Evolutionary conservation across 345 rosid genomes (phyloP).

Genomic region (Citrus unshiu): DNA sequence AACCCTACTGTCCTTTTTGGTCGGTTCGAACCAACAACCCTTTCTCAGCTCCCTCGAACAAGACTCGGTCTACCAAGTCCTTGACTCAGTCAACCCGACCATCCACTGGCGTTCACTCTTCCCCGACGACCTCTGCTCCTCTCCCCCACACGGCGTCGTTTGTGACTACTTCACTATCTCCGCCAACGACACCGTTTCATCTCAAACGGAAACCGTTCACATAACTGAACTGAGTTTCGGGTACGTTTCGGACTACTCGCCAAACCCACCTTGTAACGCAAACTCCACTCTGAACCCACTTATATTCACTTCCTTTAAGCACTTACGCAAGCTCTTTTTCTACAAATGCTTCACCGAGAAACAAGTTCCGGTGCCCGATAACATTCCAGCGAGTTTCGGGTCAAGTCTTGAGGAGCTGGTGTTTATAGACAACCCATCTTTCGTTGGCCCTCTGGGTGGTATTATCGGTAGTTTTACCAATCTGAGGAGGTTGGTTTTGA

Average conservation of each 20-base stretch:
- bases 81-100: conserved; percentile 46
- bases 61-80: conserved; percentile 47
- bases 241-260: conserved; percentile 51
- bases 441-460: conserved; percentile 36
- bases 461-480: conserved; percentile 37
- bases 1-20: conserved; percentile 10
- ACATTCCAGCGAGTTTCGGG: conserved; percentile 31
- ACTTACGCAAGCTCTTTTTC: conserved; percentile 60
- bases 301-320: conserved; percentile 46
- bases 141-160: conserved; percentile 65
- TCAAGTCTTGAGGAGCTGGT: conserved; percentile 53
- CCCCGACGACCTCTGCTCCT: conserved; percentile 59
- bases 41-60: conserved; percentile 51
- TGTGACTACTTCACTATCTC: conserved; percentile 42
- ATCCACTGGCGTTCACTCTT: conserved; percentile 56
- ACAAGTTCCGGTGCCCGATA: conserved; percentile 28
- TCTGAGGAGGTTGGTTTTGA: conserved; percentile 43
- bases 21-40: conserved; percentile 28
- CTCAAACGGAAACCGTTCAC: conserved; percentile 29
- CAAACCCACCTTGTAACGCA: conserved; percentile 57
- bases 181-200: conserved; percentile 10
- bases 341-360: conserved; percentile 54
- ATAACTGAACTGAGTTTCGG: conserved; percentile 61
- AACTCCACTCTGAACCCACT: conserved; percentile 53
- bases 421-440: conserved; percentile 52